Percentiles rank a stretch among this genome's conserved stretches.
Conservation (phyloP, 805 yeast genomes). For the Yamadazyma paraphyllophila region DNA sequence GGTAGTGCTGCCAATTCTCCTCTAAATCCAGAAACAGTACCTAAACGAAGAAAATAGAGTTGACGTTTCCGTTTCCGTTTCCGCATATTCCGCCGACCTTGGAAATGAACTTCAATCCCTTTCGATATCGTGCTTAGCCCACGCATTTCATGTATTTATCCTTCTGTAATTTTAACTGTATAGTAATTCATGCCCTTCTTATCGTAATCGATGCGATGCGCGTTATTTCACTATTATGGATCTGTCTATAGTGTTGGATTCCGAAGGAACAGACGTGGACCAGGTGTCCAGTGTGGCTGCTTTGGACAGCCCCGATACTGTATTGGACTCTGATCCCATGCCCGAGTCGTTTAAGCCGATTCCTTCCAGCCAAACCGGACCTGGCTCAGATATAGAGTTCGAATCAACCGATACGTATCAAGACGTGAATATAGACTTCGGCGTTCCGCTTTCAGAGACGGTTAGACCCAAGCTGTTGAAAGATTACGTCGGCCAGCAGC, state of each 20-base stretch:
- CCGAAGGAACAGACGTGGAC: too few species aligned
- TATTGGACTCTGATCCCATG: too few species aligned
- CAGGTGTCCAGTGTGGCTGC: too few species aligned
- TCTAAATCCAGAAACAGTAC: conserved; percentile 1
- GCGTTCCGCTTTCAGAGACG: conserved; percentile 10
- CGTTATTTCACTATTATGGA: background rate
- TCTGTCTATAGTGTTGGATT: too few species aligned
- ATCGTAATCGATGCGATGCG: background rate
- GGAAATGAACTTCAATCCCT: too few species aligned
- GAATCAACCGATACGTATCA: background rate
- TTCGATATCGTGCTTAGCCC: too few species aligned
- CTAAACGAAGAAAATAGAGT: conserved; percentile 5
- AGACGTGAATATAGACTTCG: background rate
- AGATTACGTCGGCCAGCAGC: conserved; percentile 83
- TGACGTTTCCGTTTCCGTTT: too few species aligned
- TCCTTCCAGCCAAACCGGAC: background rate
- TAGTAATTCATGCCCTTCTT: background rate
- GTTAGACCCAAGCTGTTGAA: conserved; percentile 72
- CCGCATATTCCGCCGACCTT: background rate
- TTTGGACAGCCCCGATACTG: too few species aligned
- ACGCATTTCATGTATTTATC: background rate
- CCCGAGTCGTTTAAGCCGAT: too few species aligned
- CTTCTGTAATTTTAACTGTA: background rate
- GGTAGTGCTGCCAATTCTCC: conserved; percentile 9
- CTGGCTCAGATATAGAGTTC: background rate